Percentiles rank a stretch among this genome's conserved stretches.
Evolutionary conservation across 306 rosid species (phyloP).

Genomic region (Fragaria iinumae): DNA sequence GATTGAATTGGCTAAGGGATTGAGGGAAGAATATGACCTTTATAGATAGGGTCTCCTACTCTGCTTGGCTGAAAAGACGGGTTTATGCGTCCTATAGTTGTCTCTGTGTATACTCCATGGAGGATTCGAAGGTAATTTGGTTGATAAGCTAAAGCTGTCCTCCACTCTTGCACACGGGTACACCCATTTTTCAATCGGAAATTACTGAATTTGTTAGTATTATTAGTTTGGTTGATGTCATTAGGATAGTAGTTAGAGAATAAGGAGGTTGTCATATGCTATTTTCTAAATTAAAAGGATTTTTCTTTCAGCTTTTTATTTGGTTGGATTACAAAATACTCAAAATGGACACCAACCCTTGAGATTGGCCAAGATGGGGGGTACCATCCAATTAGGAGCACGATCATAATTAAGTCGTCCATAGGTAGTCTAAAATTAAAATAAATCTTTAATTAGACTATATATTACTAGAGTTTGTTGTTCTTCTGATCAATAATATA

Average conservation of each 20-base stretch:
- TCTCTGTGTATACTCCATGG: neutral
- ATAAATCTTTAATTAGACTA: neutral
- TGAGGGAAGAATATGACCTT: neutral
- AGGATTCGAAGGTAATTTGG: constrained; percentile 8
- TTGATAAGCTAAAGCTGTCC: constrained; percentile 7
- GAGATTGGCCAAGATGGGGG: neutral
- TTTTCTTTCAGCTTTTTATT: neutral
- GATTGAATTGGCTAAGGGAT: constrained; percentile 3
- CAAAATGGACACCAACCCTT: neutral
- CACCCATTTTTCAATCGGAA: constrained; percentile 3
- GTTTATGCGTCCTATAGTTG: neutral
- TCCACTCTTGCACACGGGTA: constrained; percentile 16
- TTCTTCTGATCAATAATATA: neutral
- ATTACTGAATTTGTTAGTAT: constrained; percentile 9
- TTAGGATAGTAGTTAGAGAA: constrained; percentile 16
- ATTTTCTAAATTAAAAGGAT: neutral
- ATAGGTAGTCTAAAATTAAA: neutral
- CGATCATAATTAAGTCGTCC: neutral
- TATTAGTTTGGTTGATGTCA: neutral
- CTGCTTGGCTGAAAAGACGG: neutral
- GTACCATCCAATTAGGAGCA: neutral
- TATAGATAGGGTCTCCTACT: neutral
- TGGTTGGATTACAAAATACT: neutral
- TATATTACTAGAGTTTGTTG: neutral
- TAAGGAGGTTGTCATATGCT: neutral